Evolutionary conservation across 2,329 filamentous ascomycete genomes (phyloP), one percentile per base, ranked within the genome.

Genomic region (Hypoxylon sp.): DNA sequence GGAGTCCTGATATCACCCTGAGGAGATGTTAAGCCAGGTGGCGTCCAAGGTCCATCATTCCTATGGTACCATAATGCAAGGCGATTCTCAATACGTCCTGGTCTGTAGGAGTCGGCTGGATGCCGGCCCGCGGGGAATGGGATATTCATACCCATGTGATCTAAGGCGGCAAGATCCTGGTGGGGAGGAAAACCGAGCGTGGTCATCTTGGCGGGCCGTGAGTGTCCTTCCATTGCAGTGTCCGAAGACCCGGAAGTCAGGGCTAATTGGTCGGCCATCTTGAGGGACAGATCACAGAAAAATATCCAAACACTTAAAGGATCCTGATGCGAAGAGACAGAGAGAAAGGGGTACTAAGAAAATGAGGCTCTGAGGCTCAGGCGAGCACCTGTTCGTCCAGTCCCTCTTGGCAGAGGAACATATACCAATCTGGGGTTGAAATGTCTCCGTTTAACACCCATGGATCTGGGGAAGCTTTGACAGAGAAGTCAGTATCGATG

Each of bases 41-140:
- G 81, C 19, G 78, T 75, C 84, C 84, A 86, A 55, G 84, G 84
- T 6, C 76, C 81, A 71, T 84, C 79, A 69, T 80, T 78, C 19
- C 63, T 74, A 6, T 71, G 64, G 66, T 81, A 84, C 78, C 82
- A 84, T 60, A 78, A 73, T 47, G 68, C 63, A 51, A 81, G 22
- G 60, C 74, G 69, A 48, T 73, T 47, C 57, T 74, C 24, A 59
- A 65, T 37, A 65, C 26, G 50, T 13, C 50, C 33, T 5, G 57
- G n/a, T 19, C 35, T 24, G 60, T 42, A 60, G 31, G 54, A 44
- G 10, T 52, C 59, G 54, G 51, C 29, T n/a, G 47, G 63, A 37
- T 59, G 50, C 59, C 52, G 63, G 29, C 50, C 33, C 44, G 61
- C 5, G 39, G 61, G 44, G 24, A 66, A 68, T 42, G 65, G 35